Evolutionary conservation across 768 basidiomycete species (phyloP), one percentile per base, ranked within the genome.

Genomic region (Hemileccinum impolitum): DNA sequence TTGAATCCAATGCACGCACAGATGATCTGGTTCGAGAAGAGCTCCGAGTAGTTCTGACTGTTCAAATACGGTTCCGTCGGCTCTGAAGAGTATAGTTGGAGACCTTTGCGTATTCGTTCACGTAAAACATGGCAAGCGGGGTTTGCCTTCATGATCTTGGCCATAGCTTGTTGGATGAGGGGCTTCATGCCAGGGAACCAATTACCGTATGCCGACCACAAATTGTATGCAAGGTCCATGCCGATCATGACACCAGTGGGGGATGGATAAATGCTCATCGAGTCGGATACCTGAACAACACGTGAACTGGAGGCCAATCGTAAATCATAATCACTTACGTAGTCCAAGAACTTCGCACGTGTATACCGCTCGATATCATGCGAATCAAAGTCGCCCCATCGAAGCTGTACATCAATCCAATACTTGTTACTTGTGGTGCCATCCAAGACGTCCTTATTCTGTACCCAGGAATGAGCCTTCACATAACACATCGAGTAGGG

Each of bases 131-230:
- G 96, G 46, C 88, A 85, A 13, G 96, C 96, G 21, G 96, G 96
- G 62, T 99, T 98, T 45, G 96, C 96, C 71, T 99, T 99, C 93
- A 98, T 95, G 68, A 99, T 89, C 79, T 98, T 99, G 12, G 90
- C 93, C 94, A 99, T 96, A 6, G 95, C 96, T 70, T 96, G 94
- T 67, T 96, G 95, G 50, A 99, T 86, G 52, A 99, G 78, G 5
- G 94, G 94, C 71, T 98, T 98, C 79, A 97, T 82, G 39, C 96
- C 95, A 13, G 96, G 96, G 87, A 97, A 96, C 92, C 91, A 98
- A 67, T 95, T 95, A 53, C 96, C 96, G 60, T 95, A 99, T 1
- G 91, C 95, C 26, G 95, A 95, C 90, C 96, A 96, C 51, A 99
- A 63, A 70, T 98, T 99, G 73, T 98, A 98, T 0, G 96, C 95